Percentiles rank a stretch among this genome's conserved stretches.
Evolutionary conservation across 768 basidiomycete genomes (phyloP).

Genomic region (Butyriboletus loyo): DNA sequence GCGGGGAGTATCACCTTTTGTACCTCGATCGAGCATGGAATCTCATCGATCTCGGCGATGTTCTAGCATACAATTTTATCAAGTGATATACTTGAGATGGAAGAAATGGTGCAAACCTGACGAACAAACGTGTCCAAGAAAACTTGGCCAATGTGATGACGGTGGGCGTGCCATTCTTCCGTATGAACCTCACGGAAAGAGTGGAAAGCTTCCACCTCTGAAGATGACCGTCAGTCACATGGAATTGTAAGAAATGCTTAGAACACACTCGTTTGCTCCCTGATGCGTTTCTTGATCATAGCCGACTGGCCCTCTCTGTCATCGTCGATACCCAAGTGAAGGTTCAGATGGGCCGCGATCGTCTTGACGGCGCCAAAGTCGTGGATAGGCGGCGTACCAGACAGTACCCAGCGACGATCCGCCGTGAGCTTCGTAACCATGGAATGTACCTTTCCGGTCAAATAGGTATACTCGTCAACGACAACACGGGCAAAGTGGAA

Average conservation of each 20-base stretch:
- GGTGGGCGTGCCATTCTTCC: slow-evolving; percentile 87
- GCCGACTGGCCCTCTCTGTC: slow-evolving; percentile 76
- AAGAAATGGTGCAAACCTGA: slow-evolving; percentile 51
- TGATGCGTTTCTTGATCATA: slow-evolving; percentile 73
- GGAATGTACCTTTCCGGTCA: slow-evolving; percentile 75
- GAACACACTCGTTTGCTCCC: slow-evolving; percentile 75
- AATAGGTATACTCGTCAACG: slow-evolving; percentile 93
- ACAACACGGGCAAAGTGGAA: slow-evolving; percentile 89
- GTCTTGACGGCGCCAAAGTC: slow-evolving; percentile 90
- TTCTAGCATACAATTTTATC: slow-evolving; percentile 49
- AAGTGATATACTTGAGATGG: slow-evolving; percentile 1
- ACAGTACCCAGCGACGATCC: slow-evolving; percentile 90
- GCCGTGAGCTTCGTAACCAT: slow-evolving; percentile 75
- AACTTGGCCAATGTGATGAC: slow-evolving; percentile 75
- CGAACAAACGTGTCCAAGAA: slow-evolving; percentile 83
- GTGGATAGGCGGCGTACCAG: slow-evolving; percentile 90
- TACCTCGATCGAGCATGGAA: slow-evolving; percentile 67
- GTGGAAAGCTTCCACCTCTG: slow-evolving; percentile 90
- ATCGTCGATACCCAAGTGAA: slow-evolving; percentile 93
- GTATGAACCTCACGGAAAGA: slow-evolving; percentile 95
- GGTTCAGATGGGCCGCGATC: slow-evolving; percentile 80
- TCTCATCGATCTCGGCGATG: slow-evolving; percentile 95
- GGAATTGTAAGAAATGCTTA: not conserved
- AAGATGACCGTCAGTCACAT: slow-evolving; percentile 16
- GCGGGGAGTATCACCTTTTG: slow-evolving; percentile 76